These are phyloP conservation scores for Aspergillus cavernicola DNA, from an alignment of 495 filamentous ascomycete genomes.

Conservation along the genomic window DNA sequence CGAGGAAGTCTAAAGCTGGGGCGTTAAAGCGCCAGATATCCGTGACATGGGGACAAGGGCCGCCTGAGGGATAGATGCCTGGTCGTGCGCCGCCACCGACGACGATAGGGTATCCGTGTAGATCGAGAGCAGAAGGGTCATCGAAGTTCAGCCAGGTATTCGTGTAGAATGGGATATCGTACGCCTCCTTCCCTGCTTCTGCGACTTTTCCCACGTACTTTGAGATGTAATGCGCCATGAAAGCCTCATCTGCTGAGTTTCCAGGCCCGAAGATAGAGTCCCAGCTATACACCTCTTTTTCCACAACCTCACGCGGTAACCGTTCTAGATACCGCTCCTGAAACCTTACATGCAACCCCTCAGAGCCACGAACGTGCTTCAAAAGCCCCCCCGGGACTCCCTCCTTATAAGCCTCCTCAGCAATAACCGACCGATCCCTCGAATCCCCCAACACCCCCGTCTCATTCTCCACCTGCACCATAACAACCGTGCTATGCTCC, in stretches of 20 bases:
- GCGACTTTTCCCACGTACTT: slow-evolving; percentile 41
- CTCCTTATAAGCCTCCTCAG: slow-evolving; percentile 30
- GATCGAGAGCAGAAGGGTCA: slow-evolving; percentile 20
- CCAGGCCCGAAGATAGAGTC: slow-evolving; percentile 38
- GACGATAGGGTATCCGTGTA: slow-evolving; percentile 29
- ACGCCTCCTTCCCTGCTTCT: slow-evolving; percentile 36
- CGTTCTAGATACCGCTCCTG: not conserved
- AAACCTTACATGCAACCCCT: not conserved
- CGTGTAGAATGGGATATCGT: slow-evolving; percentile 43
- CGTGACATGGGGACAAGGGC: slow-evolving; percentile 34
- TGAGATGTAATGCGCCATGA: slow-evolving; percentile 49
- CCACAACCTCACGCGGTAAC: not conserved
- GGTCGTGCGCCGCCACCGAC: slow-evolving; percentile 41
- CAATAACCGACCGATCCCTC: slow-evolving; percentile 34
- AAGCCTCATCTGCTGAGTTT: slow-evolving; percentile 41
- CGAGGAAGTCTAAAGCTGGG: slow-evolving; percentile 44
- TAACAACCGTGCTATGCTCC: slow-evolving; percentile 40
- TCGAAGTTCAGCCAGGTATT: slow-evolving; percentile 46
- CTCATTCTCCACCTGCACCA: slow-evolving; percentile 53
- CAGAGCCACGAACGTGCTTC: slow-evolving; percentile 15
- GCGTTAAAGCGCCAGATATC: slow-evolving; percentile 45
- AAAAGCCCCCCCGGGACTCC: slow-evolving; percentile 35
- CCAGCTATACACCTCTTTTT: slow-evolving; percentile 20
- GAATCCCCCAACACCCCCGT: slow-evolving; percentile 44
- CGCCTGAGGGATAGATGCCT: slow-evolving; percentile 47